Evolutionary conservation across 2,329 filamentous ascomycete species (phyloP), one percentile per base, ranked within the genome.

Genomic region (Pseudogymnoascus destructans): DNA sequence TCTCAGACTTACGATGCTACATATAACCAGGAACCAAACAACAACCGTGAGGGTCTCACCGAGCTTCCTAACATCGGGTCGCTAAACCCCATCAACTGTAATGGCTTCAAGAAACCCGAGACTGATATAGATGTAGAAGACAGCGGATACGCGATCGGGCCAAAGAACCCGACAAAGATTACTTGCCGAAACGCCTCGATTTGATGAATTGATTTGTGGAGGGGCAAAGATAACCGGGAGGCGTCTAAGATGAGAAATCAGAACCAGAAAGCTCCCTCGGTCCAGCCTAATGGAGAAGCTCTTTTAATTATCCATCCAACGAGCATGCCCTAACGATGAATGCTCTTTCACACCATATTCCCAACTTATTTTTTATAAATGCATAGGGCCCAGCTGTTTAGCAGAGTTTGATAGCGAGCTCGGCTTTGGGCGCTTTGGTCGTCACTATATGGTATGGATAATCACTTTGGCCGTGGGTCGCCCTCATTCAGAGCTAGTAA

Each of bases 141-240:
- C 80, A 1, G 89, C 90, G n/a, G 87, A 89, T 1, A 95, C 90
- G 2, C 90, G 58, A 96, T 91, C 0, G 91, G 91, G 0, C 91
- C 91, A 63, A 96, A 96, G 74, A 95, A 95, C 0, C 91, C 91
- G 6, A 93, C 87, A 66, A 95, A 95, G 0, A 87, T 72, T 1
- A 89, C 89, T 64, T 95, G 89, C 2, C 80, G 79, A 25, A 79
- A 70, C 40, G 86, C 77, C 59, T 89, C 80, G 42, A 95, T 90
- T 68, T 95, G 89, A 27, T 80, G 86, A 46, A 95, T 90, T 60
- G 79, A 78, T 64, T 79, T 85, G 68, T 90, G 85, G 70, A 92
- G n/a, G 75, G 0, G 77, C 79, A 57, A 89, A 79, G 0, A 96
- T 77, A 68, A 89, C 81, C 0, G 91, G 91, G 5, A 91, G 75